Conservation (phyloP, 2,329 filamentous ascomycete genomes). For the Cercospora sojina region DNA sequence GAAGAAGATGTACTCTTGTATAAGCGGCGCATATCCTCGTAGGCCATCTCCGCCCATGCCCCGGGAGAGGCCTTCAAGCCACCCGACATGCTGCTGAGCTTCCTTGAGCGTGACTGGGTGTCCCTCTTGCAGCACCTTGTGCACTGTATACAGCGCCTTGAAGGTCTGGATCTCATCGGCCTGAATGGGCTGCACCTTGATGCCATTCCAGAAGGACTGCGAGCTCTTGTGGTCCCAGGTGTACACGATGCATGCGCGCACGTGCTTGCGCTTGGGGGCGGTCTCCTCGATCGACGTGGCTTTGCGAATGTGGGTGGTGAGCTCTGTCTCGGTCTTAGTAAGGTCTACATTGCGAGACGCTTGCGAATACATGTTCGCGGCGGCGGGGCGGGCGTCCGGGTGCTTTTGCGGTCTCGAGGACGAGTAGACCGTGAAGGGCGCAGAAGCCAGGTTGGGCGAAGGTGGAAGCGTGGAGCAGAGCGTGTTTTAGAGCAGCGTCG, state of each 20-base stretch:
- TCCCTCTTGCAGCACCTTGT: constrained; percentile 96
- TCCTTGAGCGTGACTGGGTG: constrained; percentile 85
- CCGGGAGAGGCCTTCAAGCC: constrained; percentile 89
- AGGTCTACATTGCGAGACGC: constrained; percentile 58
- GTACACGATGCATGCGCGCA: constrained; percentile 95
- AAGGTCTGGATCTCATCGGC: constrained; percentile 99
- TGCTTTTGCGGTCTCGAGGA: constrained; percentile 12
- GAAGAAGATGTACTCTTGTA: constrained; percentile 95
- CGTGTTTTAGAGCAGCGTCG: constrained; percentile 7
- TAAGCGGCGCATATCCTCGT: constrained; percentile 78
- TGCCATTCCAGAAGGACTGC: constrained; percentile 91
- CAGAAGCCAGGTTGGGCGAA: constrained; percentile 11
- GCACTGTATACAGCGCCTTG: constrained; percentile 94
- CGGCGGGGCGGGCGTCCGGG: constrained; percentile 10
- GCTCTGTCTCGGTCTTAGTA: constrained; percentile 65
- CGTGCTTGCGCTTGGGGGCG: constrained; percentile 84
- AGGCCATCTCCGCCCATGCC: constrained; percentile 71
- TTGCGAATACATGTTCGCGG: constrained; percentile 40
- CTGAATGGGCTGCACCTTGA: constrained; percentile 99
- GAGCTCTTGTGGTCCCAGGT: constrained; percentile 99
- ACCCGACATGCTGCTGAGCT: constrained; percentile 81
- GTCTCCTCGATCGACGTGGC: constrained; percentile 61
- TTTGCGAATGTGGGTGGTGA: constrained; percentile 66
- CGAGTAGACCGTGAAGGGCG: constrained; percentile 25
- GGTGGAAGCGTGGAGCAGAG: not conserved